Conservation (phyloP, 192 early-diverging fungal species). For the Diversispora eburnea region DNA sequence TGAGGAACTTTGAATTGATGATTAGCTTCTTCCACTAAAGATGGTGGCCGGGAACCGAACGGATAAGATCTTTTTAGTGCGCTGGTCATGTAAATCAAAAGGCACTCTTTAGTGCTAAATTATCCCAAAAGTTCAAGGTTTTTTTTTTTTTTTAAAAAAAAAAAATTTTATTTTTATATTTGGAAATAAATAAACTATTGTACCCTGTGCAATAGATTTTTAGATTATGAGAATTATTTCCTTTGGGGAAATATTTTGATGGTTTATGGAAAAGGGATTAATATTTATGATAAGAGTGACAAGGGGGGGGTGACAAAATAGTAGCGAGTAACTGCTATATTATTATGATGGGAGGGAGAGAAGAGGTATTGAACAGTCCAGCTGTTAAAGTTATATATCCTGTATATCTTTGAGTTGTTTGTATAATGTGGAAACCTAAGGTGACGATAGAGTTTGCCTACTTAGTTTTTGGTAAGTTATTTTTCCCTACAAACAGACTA, state of each 20-base stretch:
- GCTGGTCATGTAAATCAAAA: constrained; percentile 21
- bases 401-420: neutral
- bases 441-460: neutral
- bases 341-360: no score
- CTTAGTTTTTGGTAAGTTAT: no score
- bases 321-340: no score
- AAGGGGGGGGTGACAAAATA: no score
- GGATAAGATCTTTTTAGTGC: constrained; percentile 25
- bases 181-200: no score
- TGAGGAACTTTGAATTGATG: constrained; percentile 18
- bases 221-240: neutral
- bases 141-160: neutral
- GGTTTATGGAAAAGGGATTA: neutral
- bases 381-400: neutral
- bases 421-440: neutral
- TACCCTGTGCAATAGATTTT: neutral
- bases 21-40: constrained; percentile 13
- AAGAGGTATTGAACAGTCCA: constrained; percentile 13
- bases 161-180: neutral
- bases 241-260: neutral
- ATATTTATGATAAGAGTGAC: neutral
- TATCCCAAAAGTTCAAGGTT: neutral
- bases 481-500: no score
- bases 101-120: neutral
- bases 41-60: constrained; percentile 9